These are phyloP conservation scores for Amyloporia xantha DNA, from an alignment of 768 basidiomycete genomes.

Conservation along the genomic window DNA sequence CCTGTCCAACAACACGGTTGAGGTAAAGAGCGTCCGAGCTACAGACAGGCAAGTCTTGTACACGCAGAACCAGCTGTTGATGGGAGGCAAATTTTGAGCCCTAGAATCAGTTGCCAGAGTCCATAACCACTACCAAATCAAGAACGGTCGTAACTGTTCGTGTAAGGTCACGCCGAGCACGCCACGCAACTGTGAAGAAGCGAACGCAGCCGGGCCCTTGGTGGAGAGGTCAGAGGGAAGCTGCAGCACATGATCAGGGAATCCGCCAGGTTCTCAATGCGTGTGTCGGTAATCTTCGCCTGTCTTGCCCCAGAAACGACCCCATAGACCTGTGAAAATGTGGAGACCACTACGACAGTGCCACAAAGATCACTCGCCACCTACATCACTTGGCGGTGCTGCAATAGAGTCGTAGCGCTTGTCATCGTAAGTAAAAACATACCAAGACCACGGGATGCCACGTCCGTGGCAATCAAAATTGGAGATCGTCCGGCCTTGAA, in stretches of 20 bases:
- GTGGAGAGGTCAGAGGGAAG: slow-evolving; percentile 41
- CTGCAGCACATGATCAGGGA: slow-evolving; percentile 19
- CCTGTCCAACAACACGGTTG: slow-evolving; percentile 25
- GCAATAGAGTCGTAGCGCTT: slow-evolving; percentile 39
- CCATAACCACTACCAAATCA: slow-evolving; percentile 49
- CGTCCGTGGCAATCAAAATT: slow-evolving; percentile 97
- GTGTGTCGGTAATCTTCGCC: slow-evolving; percentile 26
- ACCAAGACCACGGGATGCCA: slow-evolving; percentile 99
- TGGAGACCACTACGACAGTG: slow-evolving; percentile 7
- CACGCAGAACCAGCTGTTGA: slow-evolving; percentile 34
- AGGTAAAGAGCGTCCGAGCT: slow-evolving; percentile 42
- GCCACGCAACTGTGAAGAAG: slow-evolving; percentile 23
- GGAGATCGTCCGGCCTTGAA: slow-evolving; percentile 98
- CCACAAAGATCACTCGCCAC: not conserved
- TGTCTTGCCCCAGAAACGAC: slow-evolving; percentile 29
- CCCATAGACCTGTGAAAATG: slow-evolving; percentile 30
- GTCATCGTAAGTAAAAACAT: slow-evolving; percentile 48
- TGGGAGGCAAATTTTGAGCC: slow-evolving; percentile 31
- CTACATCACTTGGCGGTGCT: slow-evolving; percentile 16
- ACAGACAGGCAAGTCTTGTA: slow-evolving; percentile 48
- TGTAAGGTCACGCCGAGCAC: slow-evolving; percentile 31
- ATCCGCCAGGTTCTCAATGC: slow-evolving; percentile 25
- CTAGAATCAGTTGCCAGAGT: slow-evolving; percentile 34
- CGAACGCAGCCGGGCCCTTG: slow-evolving; percentile 28
- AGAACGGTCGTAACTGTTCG: slow-evolving; percentile 38